Percentiles rank a stretch among this genome's conserved stretches.
Conservation (phyloP, 2,329 filamentous ascomycete species). For the Nemania serpens region DNA sequence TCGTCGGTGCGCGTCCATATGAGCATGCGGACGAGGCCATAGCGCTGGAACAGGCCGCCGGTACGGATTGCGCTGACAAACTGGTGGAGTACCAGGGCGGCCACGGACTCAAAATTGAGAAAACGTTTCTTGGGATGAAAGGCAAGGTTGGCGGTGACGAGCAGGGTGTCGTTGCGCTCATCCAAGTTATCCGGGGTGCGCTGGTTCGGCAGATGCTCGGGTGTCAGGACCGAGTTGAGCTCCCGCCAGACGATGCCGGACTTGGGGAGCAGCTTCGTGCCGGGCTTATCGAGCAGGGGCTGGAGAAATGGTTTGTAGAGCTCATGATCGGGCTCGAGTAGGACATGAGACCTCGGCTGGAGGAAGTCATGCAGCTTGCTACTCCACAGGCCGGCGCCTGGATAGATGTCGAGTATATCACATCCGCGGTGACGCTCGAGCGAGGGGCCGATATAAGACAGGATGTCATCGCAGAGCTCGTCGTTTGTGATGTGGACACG, state of each 20-base stretch:
- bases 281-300: constrained; percentile 56
- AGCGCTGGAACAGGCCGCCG: constrained; percentile 68
- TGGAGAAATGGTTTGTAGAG: constrained; percentile 66
- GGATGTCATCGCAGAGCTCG: constrained; percentile 66
- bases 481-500: constrained; percentile 60
- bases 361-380: constrained; percentile 74
- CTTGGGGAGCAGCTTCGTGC: constrained; percentile 57
- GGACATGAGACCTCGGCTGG: constrained; percentile 78
- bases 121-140: constrained; percentile 57
- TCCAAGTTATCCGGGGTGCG: constrained; percentile 46
- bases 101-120: constrained; percentile 59
- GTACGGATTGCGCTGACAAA: constrained; percentile 63
- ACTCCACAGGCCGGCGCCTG: constrained; percentile 80
- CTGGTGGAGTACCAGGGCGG: constrained; percentile 63
- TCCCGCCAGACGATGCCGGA: constrained; percentile 65
- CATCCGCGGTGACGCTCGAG: constrained; percentile 75
- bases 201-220: constrained; percentile 61
- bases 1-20: constrained; percentile 71
- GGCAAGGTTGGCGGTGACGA: constrained; percentile 72
- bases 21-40: constrained; percentile 80
- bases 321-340: constrained; percentile 73
- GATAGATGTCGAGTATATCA: constrained; percentile 86
- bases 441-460: constrained; percentile 70
- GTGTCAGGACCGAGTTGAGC: constrained; percentile 57
- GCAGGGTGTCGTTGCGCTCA: constrained; percentile 70